Percentiles rank a stretch among this genome's conserved stretches.
Evolutionary conservation across 2,329 filamentous ascomycete genomes (phyloP).

Genomic region (Penicillium sp.): DNA sequence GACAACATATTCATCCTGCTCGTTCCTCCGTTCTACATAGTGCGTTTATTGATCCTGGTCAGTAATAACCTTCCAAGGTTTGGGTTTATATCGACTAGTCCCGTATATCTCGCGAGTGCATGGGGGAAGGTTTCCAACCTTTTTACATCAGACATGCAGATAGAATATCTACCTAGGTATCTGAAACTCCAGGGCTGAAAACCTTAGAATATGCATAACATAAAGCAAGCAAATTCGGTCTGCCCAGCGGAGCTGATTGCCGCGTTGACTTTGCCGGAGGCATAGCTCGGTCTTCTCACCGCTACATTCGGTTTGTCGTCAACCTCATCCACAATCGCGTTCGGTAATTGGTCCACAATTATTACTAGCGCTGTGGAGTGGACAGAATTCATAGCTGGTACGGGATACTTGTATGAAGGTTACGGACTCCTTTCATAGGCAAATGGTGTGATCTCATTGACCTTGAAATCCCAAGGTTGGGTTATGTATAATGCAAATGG

Average conservation of each 20-base stretch:
- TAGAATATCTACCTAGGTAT: background rate
- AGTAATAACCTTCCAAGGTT: no score
- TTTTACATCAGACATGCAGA: no score
- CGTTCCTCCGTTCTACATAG: background rate
- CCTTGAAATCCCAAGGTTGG: background rate
- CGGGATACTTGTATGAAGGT: background rate
- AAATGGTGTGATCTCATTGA: background rate
- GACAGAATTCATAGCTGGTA: background rate
- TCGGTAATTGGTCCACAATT: background rate
- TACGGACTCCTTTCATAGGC: background rate
- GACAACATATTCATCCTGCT: background rate
- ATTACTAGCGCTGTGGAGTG: background rate
- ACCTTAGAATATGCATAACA: background rate
- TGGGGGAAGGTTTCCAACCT: no score
- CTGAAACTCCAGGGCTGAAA: background rate
- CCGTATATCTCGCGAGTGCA: no score
- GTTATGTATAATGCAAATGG: background rate
- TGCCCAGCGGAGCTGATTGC: background rate
- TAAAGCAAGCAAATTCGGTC: background rate
- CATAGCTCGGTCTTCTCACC: conserved; percentile 1
- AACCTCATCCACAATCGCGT: background rate
- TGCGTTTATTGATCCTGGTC: no score
- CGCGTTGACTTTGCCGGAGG: background rate
- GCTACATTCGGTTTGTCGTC: background rate
- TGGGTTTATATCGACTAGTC: no score